These are phyloP conservation scores for Raddia guianensis DNA, from an alignment of 176 grass and related monocot genomes.

Conservation along the genomic window DNA sequence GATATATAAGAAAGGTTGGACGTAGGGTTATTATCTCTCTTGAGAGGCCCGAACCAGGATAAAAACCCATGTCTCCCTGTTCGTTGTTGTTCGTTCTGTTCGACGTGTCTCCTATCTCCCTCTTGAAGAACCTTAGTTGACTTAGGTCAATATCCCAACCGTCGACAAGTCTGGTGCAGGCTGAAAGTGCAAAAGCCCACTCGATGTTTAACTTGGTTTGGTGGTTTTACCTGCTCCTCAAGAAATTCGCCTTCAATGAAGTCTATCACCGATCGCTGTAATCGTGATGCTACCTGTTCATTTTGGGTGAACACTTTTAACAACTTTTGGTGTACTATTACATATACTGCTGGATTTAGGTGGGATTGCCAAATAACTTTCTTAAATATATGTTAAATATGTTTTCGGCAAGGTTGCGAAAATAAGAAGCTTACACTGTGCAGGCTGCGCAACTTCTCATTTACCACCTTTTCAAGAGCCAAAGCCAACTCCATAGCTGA, in stretches of 20 bases:
- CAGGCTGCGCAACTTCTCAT: constrained; percentile 80
- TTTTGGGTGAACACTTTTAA: background rate
- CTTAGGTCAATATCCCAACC: no score
- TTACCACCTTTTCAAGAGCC: constrained; percentile 75
- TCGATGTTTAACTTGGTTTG: background rate
- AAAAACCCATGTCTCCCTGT: no score
- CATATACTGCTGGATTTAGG: background rate
- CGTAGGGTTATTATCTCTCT: no score
- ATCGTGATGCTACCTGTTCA: constrained; percentile 68
- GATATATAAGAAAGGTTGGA: no score
- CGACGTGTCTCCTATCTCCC: no score
- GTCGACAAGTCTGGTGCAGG: background rate
- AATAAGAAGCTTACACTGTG: constrained; percentile 58
- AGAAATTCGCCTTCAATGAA: constrained; percentile 91
- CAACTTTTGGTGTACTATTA: background rate
- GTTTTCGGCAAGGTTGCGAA: background rate
- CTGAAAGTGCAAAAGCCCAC: background rate
- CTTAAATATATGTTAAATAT: background rate
- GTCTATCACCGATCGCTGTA: constrained; percentile 70
- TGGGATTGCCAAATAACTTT: background rate
- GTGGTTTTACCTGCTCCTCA: constrained; percentile 64
- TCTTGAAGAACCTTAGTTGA: no score
- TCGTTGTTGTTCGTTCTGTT: no score
- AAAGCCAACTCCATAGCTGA: constrained; percentile 96
- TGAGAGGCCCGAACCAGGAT: no score